A percentile compares a stretch with the other conserved stretches of the same genome.
Conservation (phyloP, 2,329 filamentous ascomycete genomes). For the Sporothrix humicola region DNA sequence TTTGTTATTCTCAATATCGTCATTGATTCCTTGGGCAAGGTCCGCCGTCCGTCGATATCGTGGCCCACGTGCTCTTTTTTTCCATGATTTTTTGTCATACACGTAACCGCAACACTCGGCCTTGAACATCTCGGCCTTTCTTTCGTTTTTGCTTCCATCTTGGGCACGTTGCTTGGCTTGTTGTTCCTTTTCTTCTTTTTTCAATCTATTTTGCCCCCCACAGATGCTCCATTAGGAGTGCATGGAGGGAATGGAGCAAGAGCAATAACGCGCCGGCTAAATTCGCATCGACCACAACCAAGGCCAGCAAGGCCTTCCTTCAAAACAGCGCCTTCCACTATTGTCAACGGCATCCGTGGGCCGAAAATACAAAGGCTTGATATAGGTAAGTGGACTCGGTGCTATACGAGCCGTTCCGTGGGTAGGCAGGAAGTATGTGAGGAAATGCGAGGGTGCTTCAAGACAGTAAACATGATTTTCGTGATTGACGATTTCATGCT, state of each 20-base stretch:
- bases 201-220: background rate
- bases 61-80: background rate
- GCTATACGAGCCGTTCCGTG: slow-evolving; percentile 20
- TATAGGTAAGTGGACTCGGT: slow-evolving; percentile 2
- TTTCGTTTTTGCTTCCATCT: background rate
- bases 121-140: background rate
- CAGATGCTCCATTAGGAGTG: background rate
- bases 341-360: slow-evolving; percentile 13
- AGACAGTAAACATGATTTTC: too few species aligned
- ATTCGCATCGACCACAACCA: background rate
- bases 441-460: too few species aligned
- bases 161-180: background rate
- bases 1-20: too few species aligned
- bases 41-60: background rate
- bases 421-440: background rate
- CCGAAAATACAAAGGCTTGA: slow-evolving; percentile 12
- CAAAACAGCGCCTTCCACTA: background rate
- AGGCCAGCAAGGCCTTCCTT: too few species aligned
- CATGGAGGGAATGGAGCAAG: background rate
- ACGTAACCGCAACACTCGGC: too few species aligned
- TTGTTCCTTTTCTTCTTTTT: background rate
- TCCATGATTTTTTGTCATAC: background rate
- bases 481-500: background rate
- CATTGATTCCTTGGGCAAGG: too few species aligned
- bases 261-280: background rate